phyloP scores from a whole-genome alignment of 768 basidiomycete species.

The Russula sp. region DNA sequence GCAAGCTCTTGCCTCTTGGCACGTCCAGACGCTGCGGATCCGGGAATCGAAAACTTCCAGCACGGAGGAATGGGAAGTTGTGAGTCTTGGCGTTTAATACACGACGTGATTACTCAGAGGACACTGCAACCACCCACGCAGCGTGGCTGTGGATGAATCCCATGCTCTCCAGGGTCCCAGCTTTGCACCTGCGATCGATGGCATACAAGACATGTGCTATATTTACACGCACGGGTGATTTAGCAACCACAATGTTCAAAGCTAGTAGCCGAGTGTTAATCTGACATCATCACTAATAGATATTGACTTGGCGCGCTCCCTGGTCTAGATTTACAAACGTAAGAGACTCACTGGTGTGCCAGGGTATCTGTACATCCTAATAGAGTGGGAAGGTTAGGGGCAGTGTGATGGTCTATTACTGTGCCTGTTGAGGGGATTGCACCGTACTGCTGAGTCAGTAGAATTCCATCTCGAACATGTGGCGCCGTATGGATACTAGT shows the following conservation, averaged over 20 bases:
- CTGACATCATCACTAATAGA: constrained; percentile 28
- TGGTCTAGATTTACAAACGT: constrained; percentile 31
- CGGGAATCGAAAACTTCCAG: constrained; percentile 28
- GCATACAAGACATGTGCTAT: constrained; percentile 30
- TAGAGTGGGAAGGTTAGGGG: constrained; percentile 23
- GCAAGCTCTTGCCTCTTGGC: constrained; percentile 31
- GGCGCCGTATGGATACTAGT: background rate
- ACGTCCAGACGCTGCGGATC: constrained; percentile 32
- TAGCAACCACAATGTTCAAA: constrained; percentile 20
- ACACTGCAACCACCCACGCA: constrained; percentile 27
- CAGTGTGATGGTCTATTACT: constrained; percentile 20
- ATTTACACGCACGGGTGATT: constrained; percentile 16
- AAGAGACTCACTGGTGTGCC: constrained; percentile 31
- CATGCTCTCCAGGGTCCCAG: constrained; percentile 30
- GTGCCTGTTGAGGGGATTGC: background rate
- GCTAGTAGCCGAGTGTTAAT: constrained; percentile 24
- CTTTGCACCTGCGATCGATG: constrained; percentile 23
- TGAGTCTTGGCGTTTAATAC: constrained; percentile 27
- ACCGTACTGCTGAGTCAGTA: constrained; percentile 9
- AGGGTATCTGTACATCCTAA: background rate
- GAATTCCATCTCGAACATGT: constrained; percentile 31
- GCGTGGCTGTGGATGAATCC: constrained; percentile 29
- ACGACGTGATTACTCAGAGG: constrained; percentile 20
- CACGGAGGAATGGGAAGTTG: constrained; percentile 12
- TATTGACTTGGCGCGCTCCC: constrained; percentile 23